Conservation (phyloP, 2,329 filamentous ascomycete genomes). For the Thielaviopsis punctulata region DNA sequence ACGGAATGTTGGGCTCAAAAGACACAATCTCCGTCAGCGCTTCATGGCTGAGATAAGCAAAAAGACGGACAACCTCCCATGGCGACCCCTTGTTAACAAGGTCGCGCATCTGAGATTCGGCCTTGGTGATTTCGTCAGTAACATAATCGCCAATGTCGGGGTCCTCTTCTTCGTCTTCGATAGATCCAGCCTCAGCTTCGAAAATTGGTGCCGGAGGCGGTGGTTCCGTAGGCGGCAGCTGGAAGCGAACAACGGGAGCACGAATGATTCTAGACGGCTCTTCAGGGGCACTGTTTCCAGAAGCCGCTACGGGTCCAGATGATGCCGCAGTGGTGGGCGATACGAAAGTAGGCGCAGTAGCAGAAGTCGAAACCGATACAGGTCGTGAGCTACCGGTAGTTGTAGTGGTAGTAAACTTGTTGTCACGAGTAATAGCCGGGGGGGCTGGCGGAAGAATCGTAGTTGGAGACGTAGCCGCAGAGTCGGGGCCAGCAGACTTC, state of each 20-base stretch:
- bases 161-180: constrained; percentile 29
- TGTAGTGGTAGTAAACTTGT: background rate
- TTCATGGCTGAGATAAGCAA: constrained; percentile 30
- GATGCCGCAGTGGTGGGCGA: background rate
- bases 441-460: background rate
- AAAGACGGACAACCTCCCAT: constrained; percentile 27
- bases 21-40: constrained; percentile 30
- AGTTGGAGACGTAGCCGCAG: constrained; percentile 1
- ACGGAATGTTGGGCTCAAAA: constrained; percentile 21
- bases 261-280: constrained; percentile 16
- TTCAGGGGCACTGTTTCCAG: background rate
- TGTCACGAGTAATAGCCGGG: background rate
- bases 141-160: constrained; percentile 42
- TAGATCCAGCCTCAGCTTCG: constrained; percentile 6
- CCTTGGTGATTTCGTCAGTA: constrained; percentile 33
- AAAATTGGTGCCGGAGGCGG: constrained; percentile 15
- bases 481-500: background rate
- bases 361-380: background rate
- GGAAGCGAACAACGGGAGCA: constrained; percentile 21
- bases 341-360: background rate
- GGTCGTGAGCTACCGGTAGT: background rate
- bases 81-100: constrained; percentile 24
- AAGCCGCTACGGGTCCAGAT: background rate
- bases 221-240: constrained; percentile 23
- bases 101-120: constrained; percentile 30